These are phyloP conservation scores for Neofusicoccum laricinum DNA, from an alignment of 2,329 filamentous ascomycete species.

Conservation along the genomic window DNA sequence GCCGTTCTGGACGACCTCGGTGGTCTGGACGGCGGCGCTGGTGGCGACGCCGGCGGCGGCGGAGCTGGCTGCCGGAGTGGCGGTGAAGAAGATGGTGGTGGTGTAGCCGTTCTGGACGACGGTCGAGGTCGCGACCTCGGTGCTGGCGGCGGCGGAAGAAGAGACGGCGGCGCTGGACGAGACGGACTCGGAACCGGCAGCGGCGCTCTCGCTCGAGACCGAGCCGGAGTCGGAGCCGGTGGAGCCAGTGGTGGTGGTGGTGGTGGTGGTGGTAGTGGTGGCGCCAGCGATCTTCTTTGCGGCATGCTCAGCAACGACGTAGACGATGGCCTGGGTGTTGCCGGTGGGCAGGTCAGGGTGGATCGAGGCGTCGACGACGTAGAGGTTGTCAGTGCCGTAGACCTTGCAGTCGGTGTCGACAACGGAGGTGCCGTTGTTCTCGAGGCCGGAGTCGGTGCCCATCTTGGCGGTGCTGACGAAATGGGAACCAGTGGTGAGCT, in stretches of 20 bases:
- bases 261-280: constrained; percentile 10
- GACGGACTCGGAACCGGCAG: not conserved
- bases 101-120: not conserved
- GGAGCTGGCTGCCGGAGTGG: not conserved
- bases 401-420: constrained; percentile 64
- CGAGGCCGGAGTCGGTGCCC: constrained; percentile 55
- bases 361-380: constrained; percentile 62
- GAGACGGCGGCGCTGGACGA: not conserved
- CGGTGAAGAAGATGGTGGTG: constrained; percentile 10
- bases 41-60: not conserved
- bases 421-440: constrained; percentile 54
- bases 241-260: constrained; percentile 22
- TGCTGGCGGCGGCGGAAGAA: not conserved
- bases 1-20: not conserved
- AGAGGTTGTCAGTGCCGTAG: constrained; percentile 42
- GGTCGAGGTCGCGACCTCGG: not conserved
- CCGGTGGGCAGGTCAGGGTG: constrained; percentile 67
- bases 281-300: constrained; percentile 51
- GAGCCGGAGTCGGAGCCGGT: constrained; percentile 1
- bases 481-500: constrained; percentile 28
- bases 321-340: constrained; percentile 65
- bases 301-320: constrained; percentile 62
- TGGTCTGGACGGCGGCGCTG: not conserved
- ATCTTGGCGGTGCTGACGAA: constrained; percentile 43
- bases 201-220: not conserved